Evolutionary conservation across 106 monocot species (phyloP), one percentile per base, ranked within the genome.

Genomic region (Chionographis japonica): DNA sequence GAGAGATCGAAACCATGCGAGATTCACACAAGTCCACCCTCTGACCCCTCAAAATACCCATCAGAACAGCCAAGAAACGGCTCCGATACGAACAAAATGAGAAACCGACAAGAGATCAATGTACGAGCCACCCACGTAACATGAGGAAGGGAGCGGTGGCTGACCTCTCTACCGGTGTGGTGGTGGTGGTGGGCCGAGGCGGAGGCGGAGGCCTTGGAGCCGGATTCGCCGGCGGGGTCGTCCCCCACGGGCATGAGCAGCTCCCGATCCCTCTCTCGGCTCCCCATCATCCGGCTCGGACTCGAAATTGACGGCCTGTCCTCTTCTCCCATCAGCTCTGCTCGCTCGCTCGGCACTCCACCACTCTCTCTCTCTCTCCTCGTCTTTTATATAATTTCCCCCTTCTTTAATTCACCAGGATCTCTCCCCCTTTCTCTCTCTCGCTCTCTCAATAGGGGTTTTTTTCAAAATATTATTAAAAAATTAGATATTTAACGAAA

Each of bases 151-250:
- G 17, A 41, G 4, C 12, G 13, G 56, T 0, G 40, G 39, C 37
- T 8, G 12, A 84, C 89, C 82, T 85, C 89, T 50, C 78, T 37
- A 55, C 89, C 77, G 61, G 85, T 57, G 77, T 73, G 72, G 27
- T 27, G 27, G 27, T 27, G 27, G 78, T 78, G 81, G 58, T 66
- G 69, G 54, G 27, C 50, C 38, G 75, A 58, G 60, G 51, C 7
- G 19, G 82, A 60, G 17, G 78, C 37, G 36, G 83, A 70, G 36
- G 80, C 54, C 63, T 71, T 72, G 37, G 83, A 78, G 42, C 74
- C 71, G 40, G 68, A 55, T 37, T 68, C 80, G 12, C 62, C 58
- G 60, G 72, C 61, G 51, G 69, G 49, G 66, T 12, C 64, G 14
- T 64, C 82, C 3, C 27, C 77, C 5, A 77, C 75, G 37, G 85